Evolutionary conservation across 2,329 filamentous ascomycete species (phyloP), one percentile per base, ranked within the genome.

Genomic region (Xylaria multiplex): DNA sequence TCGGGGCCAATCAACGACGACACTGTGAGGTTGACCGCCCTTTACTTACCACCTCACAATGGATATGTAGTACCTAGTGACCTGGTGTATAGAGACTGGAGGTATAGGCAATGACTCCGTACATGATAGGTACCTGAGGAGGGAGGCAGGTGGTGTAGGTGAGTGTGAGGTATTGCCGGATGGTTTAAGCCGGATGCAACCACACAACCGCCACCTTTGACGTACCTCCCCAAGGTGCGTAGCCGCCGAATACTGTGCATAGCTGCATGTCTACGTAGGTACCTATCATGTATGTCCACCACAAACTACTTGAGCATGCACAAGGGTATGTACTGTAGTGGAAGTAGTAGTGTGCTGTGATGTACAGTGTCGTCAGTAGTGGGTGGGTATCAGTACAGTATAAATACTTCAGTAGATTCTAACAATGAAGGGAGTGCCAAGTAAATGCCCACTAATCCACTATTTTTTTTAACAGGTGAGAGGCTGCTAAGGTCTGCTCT

Each of bases 21-120:
- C 2, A 40, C 19, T 19, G 22, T n/a, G 22, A 55, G 14, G 53
- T 43, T 55, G 37, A 55, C 53, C 53, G 53, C 53, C 53, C 37
- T 55, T 55, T 55, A 27, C 19, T 13, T 13, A 19, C 45, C 32
- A 37, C 24, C 32, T 35, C 35, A 40, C 13, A 50, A 2, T 16
- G 40, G 48, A 27, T 35, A 3, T 27, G 27, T 5, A 27, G 27
- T 27, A 27, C 27, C 27, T 27, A 27, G 27, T 27, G 27, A 19
- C 19, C 19, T 19, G 2, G 5, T 27, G 27, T 27, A 27, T 27
- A 27, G 27, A 27, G 27, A 19, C 19, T 19, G 19, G 19, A 27
- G 27, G 27, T 27, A 14, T n/a, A 40, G 42, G 42, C 11, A 59
- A 40, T 53, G 49, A 53, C 30, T 53, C 2, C 27, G 1, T 27